These are phyloP conservation scores for Ocimum tenuiflorum DNA, from an alignment of 257 asterid genomes.

Conservation along the genomic window DNA sequence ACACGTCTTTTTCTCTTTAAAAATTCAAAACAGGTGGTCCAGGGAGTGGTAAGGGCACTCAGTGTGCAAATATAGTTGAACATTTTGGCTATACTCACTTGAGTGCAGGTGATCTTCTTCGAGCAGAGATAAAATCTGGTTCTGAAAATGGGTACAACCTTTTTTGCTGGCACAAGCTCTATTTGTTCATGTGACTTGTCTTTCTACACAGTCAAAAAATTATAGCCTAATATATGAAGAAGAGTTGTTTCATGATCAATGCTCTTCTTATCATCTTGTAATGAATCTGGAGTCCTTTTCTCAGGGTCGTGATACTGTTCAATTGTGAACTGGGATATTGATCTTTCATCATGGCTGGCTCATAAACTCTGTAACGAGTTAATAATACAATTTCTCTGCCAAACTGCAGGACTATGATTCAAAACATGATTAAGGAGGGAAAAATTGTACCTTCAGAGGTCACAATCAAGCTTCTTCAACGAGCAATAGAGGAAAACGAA, in stretches of 20 bases:
- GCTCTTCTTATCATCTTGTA: neutral
- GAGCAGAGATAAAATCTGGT: constrained; percentile 76
- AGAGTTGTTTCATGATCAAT: constrained; percentile 14
- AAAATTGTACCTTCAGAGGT: constrained; percentile 88
- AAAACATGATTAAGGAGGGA: constrained; percentile 80
- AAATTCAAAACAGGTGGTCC: constrained; percentile 75
- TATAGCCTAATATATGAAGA: neutral
- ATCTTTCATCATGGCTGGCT: neutral
- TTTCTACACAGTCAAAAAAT: neutral
- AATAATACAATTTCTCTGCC: neutral
- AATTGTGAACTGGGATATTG: neutral
- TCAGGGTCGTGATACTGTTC: neutral
- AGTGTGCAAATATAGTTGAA: constrained; percentile 74
- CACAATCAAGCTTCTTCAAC: constrained; percentile 69
- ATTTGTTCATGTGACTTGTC: neutral
- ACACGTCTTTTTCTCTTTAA: constrained; percentile 7
- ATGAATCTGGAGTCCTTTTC: neutral
- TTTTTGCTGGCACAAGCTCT: neutral
- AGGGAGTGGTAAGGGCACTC: constrained; percentile 98
- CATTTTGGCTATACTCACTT: constrained; percentile 85
- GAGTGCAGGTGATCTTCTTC: constrained; percentile 97
- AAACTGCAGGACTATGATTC: constrained; percentile 63
- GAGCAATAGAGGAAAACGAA: constrained; percentile 59
- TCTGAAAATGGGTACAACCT: constrained; percentile 45
- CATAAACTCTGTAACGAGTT: neutral